Percentiles rank a stretch among this genome's conserved stretches.
Evolutionary conservation across 257 asterid species (phyloP).

Genomic region (Cinchona pubescens): DNA sequence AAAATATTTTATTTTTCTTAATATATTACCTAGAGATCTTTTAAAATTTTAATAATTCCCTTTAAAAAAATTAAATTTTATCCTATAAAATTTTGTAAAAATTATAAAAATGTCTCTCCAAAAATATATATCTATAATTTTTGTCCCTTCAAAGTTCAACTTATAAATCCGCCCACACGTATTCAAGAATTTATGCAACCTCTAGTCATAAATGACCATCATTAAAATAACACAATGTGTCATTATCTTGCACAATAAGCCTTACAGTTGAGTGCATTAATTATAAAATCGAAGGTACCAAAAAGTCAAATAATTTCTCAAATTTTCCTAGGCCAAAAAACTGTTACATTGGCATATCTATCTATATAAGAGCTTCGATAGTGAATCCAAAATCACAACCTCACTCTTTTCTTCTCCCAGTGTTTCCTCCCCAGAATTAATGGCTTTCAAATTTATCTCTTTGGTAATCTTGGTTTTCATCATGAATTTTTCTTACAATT

Average conservation of each 20-base stretch:
- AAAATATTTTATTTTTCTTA: too few species aligned
- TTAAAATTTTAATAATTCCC: too few species aligned
- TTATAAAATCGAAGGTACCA: not conserved
- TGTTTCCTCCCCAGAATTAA: not conserved
- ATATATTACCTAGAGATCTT: too few species aligned
- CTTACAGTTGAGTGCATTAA: not conserved
- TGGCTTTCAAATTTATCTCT: not conserved
- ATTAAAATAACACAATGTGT: not conserved
- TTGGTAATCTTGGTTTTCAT: not conserved
- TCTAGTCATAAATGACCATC: not conserved
- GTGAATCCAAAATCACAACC: not conserved
- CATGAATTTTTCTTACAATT: not conserved
- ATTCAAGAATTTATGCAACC: not conserved
- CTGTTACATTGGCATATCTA: not conserved
- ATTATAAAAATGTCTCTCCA: too few species aligned
- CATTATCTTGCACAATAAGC: not conserved
- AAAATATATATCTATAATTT: too few species aligned
- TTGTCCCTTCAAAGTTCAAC: too few species aligned
- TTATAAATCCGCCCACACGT: too few species aligned
- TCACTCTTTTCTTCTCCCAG: not conserved
- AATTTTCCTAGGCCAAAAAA: not conserved
- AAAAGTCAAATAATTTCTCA: not conserved
- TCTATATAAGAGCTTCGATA: not conserved
- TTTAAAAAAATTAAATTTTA: too few species aligned
- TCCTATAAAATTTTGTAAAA: too few species aligned